Evolutionary conservation across 176 grass and related monocot genomes (phyloP).

Genomic region (Aegilops sharonensis): DNA sequence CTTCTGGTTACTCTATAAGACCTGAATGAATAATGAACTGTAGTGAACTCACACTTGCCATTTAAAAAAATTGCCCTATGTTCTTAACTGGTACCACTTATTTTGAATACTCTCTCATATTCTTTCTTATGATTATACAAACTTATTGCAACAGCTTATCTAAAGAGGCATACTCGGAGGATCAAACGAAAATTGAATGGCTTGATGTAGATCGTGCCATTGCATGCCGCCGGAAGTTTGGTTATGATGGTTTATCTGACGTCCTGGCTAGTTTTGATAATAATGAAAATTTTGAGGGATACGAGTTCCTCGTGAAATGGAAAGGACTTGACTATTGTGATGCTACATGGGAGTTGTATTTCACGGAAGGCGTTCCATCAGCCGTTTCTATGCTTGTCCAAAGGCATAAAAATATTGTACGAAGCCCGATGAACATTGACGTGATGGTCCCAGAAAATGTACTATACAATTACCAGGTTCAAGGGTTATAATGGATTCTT

Average conservation of each 20-base stretch:
- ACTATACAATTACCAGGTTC: constrained; percentile 63
- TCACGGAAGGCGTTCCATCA: constrained; percentile 29
- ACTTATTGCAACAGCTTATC: constrained; percentile 34
- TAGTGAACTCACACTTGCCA: neutral
- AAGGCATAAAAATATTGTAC: constrained; percentile 43
- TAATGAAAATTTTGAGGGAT: constrained; percentile 28
- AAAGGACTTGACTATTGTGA: constrained; percentile 72
- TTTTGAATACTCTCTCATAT: neutral
- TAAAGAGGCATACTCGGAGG: constrained; percentile 30
- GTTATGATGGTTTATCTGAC: constrained; percentile 32
- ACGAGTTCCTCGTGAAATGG: constrained; percentile 74
- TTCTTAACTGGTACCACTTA: neutral
- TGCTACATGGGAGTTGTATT: constrained; percentile 54
- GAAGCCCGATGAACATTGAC: constrained; percentile 22
- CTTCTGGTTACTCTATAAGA: neutral
- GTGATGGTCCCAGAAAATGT: constrained; percentile 10
- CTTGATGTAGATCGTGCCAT: constrained; percentile 65
- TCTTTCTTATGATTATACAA: neutral
- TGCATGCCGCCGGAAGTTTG: constrained; percentile 44
- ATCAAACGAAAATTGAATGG: constrained; percentile 63
- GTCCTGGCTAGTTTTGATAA: constrained; percentile 38
- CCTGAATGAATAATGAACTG: neutral
- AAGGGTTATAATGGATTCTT: constrained; percentile 69
- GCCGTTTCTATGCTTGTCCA: constrained; percentile 42
- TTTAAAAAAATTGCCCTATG: neutral